Base-by-base conservation (phyloP, 129 eudicot genomes). In the Ambrosia trifida region DNA sequence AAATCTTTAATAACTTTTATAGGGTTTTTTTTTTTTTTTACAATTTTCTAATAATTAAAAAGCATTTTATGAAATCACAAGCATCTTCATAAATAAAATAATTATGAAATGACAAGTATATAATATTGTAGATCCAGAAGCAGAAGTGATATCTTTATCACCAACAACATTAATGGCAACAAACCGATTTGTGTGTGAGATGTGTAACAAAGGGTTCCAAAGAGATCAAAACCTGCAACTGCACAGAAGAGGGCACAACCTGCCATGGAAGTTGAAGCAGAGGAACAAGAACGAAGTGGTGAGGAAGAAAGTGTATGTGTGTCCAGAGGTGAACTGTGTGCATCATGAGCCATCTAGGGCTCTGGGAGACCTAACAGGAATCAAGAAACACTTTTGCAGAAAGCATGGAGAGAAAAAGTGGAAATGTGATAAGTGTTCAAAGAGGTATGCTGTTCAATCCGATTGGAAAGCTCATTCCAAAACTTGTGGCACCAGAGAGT, bases 181-280 rank as follows among this genome's bases (percentile, higher is more conserved):
- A 41, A 89, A 89, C 53, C 66, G 96, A 82, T 89, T 89, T 58
- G 78, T 86, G n/a, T 88, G 96, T 69, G 96, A 88, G 65, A 82
- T 88, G 28, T 88, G 96, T 43, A 83, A 68, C 86, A 89, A 89
- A 84, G 96, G 96, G 72, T 89, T 89, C 56, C 96, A 89, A 63
- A 82, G 96, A 50, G 96, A 89, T 41, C 96, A 89, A 71, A 89
- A 89, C 19, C 79, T 89, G 57, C 96, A 89, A 51, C 92, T 89
- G 0, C 96, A 89, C 44, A 81, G 89, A 78, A 83, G 96, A 86
- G 96, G 92, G 4, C 96, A 89, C 74, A 89, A 86, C 61, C 77
- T 89, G 70, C 96, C 96, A 86, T 89, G 96, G 96, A 88, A 88
- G 73, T 68, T 88, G 9, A 88, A 85, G 87, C 95, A 88, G 66